These are phyloP conservation scores for Pseudogymnoascus sp. DNA, from an alignment of 2,329 filamentous ascomycete genomes.

Conservation along the genomic window DNA sequence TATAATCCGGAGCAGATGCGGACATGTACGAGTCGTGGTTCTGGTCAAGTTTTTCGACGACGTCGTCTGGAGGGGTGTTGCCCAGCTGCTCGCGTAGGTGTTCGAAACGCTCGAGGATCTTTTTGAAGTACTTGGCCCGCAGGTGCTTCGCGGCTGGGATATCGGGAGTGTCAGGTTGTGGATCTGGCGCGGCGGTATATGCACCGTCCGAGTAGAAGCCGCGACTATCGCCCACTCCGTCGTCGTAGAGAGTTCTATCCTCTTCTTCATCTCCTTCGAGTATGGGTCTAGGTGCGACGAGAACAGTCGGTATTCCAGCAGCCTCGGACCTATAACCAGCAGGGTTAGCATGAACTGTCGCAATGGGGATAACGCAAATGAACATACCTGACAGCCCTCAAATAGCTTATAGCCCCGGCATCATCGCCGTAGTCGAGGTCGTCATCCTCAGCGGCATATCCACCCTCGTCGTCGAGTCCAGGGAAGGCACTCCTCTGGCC, in stretches of 20 bases:
- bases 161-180: neutral
- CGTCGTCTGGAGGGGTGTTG: slow-evolving; percentile 42
- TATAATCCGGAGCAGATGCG: slow-evolving; percentile 40
- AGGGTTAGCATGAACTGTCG: slow-evolving; percentile 30
- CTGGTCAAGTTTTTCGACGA: slow-evolving; percentile 43
- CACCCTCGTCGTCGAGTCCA: slow-evolving; percentile 41
- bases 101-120: slow-evolving; percentile 56
- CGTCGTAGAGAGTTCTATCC: slow-evolving; percentile 39
- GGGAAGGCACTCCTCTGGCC: slow-evolving; percentile 67
- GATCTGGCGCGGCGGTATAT: slow-evolving; percentile 54
- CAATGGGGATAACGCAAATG: neutral
- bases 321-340: slow-evolving; percentile 61
- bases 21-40: slow-evolving; percentile 43
- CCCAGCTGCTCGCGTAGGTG: slow-evolving; percentile 55
- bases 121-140: slow-evolving; percentile 47
- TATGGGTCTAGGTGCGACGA: slow-evolving; percentile 50
- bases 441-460: slow-evolving; percentile 26
- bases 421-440: slow-evolving; percentile 62
- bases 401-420: slow-evolving; percentile 52
- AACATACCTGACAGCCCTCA: slow-evolving; percentile 61
- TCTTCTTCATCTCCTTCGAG: slow-evolving; percentile 25
- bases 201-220: slow-evolving; percentile 72
- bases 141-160: neutral
- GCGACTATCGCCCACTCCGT: slow-evolving; percentile 42
- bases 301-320: slow-evolving; percentile 60